phyloP scores from a whole-genome alignment of 805 yeast species.

The Nakazawaea ishiwadae region DNA sequence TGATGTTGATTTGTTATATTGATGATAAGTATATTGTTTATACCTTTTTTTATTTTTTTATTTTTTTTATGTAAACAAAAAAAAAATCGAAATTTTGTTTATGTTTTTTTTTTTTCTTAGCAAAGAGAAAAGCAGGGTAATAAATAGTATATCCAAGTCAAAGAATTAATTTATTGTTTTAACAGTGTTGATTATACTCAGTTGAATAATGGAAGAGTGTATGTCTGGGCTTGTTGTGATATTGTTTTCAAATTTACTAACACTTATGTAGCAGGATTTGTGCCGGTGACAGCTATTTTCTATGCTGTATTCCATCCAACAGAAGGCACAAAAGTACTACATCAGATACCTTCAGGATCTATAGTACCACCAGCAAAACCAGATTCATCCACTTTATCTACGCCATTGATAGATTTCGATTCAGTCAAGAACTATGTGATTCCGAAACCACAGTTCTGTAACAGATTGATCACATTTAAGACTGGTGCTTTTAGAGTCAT shows the following conservation, averaged over 20 bases:
- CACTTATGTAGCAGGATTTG: slow-evolving; percentile 71
- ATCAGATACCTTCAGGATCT: slow-evolving; percentile 83
- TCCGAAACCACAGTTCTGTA: slow-evolving; percentile 90
- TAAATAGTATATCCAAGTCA: too few species aligned
- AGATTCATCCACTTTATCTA: slow-evolving; percentile 30
- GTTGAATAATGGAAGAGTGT: slow-evolving; percentile 10
- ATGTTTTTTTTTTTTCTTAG: too few species aligned
- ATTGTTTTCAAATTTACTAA: too few species aligned
- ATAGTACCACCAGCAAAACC: slow-evolving; percentile 35
- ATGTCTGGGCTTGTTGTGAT: too few species aligned
- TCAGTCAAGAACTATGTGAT: slow-evolving; percentile 85
- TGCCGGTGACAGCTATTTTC: slow-evolving; percentile 84
- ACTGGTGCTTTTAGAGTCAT: slow-evolving; percentile 66
- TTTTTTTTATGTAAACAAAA: neutral
- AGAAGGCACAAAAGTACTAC: slow-evolving; percentile 88
- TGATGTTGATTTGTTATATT: neutral
- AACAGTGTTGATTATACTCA: too few species aligned
- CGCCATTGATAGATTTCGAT: slow-evolving; percentile 69
- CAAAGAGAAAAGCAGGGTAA: too few species aligned
- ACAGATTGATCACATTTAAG: slow-evolving; percentile 70
- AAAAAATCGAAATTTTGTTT: too few species aligned
- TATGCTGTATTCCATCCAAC: slow-evolving; percentile 93
- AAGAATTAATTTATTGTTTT: too few species aligned
- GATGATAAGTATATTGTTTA: neutral
- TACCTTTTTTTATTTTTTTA: neutral